Conservation (phyloP, 2,329 filamentous ascomycete species). For the Bipolaris zeicola region DNA sequence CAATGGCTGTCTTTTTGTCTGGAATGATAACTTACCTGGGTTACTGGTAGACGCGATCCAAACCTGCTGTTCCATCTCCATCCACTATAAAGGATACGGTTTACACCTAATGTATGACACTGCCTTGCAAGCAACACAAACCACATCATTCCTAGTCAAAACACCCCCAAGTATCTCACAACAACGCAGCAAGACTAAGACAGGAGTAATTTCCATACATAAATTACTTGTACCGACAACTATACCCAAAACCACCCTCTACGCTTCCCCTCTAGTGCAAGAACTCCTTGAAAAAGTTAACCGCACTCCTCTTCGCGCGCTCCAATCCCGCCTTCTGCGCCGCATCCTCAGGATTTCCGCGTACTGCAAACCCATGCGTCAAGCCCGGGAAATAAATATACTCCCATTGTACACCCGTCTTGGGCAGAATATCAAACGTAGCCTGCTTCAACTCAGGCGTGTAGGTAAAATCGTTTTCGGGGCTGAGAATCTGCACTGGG, state of each 20-base stretch:
- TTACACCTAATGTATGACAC: too few relatives aligned
- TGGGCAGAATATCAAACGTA: slow-evolving; percentile 35
- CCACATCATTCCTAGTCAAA: too few relatives aligned
- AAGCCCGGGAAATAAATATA: slow-evolving; percentile 44
- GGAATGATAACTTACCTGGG: too few relatives aligned
- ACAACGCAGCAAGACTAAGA: neutral
- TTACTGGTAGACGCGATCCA: too few relatives aligned
- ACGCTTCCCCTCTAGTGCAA: slow-evolving; percentile 27
- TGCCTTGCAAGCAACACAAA: too few relatives aligned
- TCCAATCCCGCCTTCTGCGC: slow-evolving; percentile 42
- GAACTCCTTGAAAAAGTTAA: slow-evolving; percentile 42
- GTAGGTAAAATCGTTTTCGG: slow-evolving; percentile 36
- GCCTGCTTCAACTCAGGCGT: slow-evolving; percentile 41
- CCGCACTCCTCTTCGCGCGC: slow-evolving; percentile 41
- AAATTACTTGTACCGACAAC: neutral
- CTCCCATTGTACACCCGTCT: slow-evolving; percentile 39
- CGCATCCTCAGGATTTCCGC: slow-evolving; percentile 33
- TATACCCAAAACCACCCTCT: neutral
- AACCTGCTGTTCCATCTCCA: too few relatives aligned
- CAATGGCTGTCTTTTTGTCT: too few relatives aligned
- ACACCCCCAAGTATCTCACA: neutral
- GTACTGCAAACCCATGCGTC: slow-evolving; percentile 40
- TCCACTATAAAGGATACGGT: too few relatives aligned
- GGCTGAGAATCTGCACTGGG: slow-evolving; percentile 38
- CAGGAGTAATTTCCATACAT: neutral